Conservation (phyloP, 495 filamentous ascomycete genomes). For the Glutinoglossum americanum region DNA sequence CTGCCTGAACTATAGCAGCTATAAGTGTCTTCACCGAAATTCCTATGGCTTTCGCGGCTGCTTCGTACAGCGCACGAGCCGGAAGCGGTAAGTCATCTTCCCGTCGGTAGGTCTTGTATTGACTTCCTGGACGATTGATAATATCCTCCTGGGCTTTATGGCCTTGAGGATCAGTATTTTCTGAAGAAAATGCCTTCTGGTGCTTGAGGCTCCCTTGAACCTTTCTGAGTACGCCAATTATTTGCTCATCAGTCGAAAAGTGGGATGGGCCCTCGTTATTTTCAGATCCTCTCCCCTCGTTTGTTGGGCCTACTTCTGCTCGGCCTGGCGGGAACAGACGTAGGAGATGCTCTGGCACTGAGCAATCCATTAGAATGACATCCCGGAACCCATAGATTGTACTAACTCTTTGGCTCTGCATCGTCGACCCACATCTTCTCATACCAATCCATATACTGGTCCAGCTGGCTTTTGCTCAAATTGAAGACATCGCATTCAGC, state of each 20-base stretch:
- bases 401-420: conserved; percentile 21
- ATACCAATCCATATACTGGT: conserved; percentile 80
- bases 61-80: conserved; percentile 31
- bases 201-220: conserved; percentile 1
- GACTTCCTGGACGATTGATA: conserved; percentile 26
- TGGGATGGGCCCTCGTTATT: background rate
- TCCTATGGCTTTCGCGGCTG: conserved; percentile 28
- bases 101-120: conserved; percentile 34
- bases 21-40: conserved; percentile 26
- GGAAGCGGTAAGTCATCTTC: conserved; percentile 32
- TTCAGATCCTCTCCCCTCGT: background rate
- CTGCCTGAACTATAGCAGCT: conserved; percentile 24
- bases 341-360: conserved; percentile 19
- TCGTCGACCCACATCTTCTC: conserved; percentile 48
- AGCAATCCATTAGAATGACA: background rate
- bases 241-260: background rate
- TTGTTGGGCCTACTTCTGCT: background rate
- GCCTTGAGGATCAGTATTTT: conserved; percentile 8
- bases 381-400: background rate
- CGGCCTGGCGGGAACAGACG: conserved; percentile 24
- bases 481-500: conserved; percentile 44
- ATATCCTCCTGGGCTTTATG: conserved; percentile 9
- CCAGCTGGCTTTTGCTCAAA: conserved; percentile 46
- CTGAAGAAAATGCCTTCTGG: conserved; percentile 3
- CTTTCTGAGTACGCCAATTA: background rate